Base-by-base conservation (phyloP, 148 eudicot genomes). In the Chenopodium berlandieri region DNA sequence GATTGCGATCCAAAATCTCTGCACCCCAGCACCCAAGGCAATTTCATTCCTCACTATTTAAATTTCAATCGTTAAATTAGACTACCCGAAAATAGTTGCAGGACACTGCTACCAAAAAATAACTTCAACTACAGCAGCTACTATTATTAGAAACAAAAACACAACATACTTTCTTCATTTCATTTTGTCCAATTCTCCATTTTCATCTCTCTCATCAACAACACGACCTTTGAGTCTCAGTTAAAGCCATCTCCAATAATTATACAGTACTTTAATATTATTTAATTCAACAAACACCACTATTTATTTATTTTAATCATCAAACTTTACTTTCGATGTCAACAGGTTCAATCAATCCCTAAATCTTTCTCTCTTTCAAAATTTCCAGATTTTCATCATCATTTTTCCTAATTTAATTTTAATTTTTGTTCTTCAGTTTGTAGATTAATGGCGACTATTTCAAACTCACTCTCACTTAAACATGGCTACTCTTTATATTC, bases 371-470 rank as follows among this genome's bases (percentile, higher is more conserved):
- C 76, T 50, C 81, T 46, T 65, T 27, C 46, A 63, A 34, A 0
- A 54, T 20, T 17, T 17, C 16, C 11, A 32, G 2, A 44, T 74
- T 77, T n/a, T 34, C 17, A 16, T 37, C 63, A 23, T 75, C 52
- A 27, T 67, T 62, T 62, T 27, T 7, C 10, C 47, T 60, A 9
- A 63, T 67, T 31, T 22, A 8, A n/a, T 37, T 6, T 23, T 71
- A n/a, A 66, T 48, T 77, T 75, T 60, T 52, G 76, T 79, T 56
- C 62, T 14, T 73, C 88, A 90, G 91, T 80, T 79, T 77, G 88
- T 23, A 83, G 92, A 88, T 85, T 85, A 79, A 92, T 91, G 90
- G 94, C 97, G 86, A 67, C 84, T 16, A 79, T 88, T 31, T 87
- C 92, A 7, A 88, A 78, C 68, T 75, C 89, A 40, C 32, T 91